Evolutionary conservation across 1,139 yeast genomes (phyloP), one percentile per base, ranked within the genome.

Genomic region (Kodamaea arcana): DNA sequence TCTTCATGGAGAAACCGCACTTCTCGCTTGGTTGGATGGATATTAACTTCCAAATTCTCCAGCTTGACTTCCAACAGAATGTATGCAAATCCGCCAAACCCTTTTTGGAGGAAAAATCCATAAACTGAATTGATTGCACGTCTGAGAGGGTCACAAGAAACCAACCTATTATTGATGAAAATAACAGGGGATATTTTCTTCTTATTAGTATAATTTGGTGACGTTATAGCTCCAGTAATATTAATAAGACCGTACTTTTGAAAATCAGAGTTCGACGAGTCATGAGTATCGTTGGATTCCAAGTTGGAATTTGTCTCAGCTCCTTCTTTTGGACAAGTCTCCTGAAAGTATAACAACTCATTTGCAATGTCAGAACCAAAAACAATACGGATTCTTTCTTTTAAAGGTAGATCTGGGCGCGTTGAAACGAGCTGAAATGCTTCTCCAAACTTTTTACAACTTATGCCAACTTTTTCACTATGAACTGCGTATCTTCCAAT

Each of bases 1-100:
- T 84, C 94, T 50, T 94, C 97, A 52, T 80, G 60, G 24, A 92
- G 62, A 54, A 94, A 88, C 33, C 95, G 60, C 1, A 94, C 97
- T 50, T 92, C 97, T 35, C 94, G 70, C 50, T 92, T 92, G 0
- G 98, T 92, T 0, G 99, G 99, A 52, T 94, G 98, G 8, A 94
- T 80, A 54, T 92, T 92, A 9, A 92, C 98, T 54, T 92, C 99
- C 11, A 92, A 68, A 40, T 82, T 80, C 23, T 62, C 64, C 1
- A 97, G 85, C 14, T 69, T 65, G 4, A 92, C 77, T 25, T 67
- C 66, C 15, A 92, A 54, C 31, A 86, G 71, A 35, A 92, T 44
- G 56, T 88, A 92, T 1, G 86, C 71, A 53, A 92, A 92, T 0
- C 95, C 84, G 44, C 73, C 79, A 31, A 74, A 75, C 0, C 95